Conservation (phyloP, 495 filamentous ascomycete species). For the Rhizodiscina lignyota region DNA sequence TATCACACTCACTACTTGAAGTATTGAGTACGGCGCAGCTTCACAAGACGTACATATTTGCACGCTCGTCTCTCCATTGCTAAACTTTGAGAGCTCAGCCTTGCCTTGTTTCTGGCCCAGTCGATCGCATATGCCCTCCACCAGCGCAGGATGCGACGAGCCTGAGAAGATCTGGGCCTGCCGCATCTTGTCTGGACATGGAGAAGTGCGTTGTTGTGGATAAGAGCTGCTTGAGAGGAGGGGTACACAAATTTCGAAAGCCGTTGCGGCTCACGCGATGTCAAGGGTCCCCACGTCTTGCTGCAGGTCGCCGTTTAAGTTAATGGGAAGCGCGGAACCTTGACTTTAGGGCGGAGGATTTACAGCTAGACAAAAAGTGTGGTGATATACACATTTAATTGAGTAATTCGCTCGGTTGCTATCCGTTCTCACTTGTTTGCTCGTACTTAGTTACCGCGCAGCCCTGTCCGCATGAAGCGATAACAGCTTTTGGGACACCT, state of each 20-base stretch:
- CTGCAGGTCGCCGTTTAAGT: no score
- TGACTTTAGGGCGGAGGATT: no score
- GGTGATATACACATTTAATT: no score
- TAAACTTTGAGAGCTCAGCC: slow-evolving; percentile 52
- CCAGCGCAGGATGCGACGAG: slow-evolving; percentile 49
- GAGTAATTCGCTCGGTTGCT: no score
- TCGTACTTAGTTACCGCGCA: no score
- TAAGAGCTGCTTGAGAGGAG: slow-evolving; percentile 1
- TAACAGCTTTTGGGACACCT: no score
- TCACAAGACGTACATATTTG: slow-evolving; percentile 42
- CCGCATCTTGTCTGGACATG: slow-evolving; percentile 35
- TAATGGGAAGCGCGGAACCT: no score
- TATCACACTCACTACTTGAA: slow-evolving; percentile 1
- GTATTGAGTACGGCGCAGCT: not conserved
- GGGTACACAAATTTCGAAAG: not conserved
- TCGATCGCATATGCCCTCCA: slow-evolving; percentile 56
- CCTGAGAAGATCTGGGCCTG: slow-evolving; percentile 56
- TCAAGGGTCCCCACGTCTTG: no score
- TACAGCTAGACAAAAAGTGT: no score
- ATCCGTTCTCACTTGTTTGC: no score
- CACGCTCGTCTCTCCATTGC: slow-evolving; percentile 92
- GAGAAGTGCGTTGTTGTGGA: slow-evolving; percentile 1
- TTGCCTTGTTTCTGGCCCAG: slow-evolving; percentile 49
- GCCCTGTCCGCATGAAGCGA: no score
- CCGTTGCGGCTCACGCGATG: not conserved